Base-by-base conservation (phyloP, 2,329 filamentous ascomycete species). In the Penicillium sp. region DNA sequence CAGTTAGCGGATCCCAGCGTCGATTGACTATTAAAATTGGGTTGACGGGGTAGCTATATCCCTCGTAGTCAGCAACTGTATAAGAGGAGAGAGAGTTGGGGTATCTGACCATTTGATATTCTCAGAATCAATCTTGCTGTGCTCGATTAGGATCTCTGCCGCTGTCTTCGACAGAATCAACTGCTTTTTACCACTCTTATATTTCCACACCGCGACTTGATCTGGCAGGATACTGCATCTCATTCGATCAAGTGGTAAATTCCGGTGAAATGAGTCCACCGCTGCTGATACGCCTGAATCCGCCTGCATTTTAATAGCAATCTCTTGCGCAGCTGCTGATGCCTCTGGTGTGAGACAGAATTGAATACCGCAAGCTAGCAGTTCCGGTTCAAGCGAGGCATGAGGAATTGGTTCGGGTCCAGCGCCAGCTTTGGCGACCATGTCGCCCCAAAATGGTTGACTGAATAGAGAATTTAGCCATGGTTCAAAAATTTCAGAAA, bases 381-480 rank as follows among this genome's bases (percentile, higher is more conserved):
- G 77, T 9, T 76, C 66, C 3, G 73, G 67, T 1, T 72, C 78
- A n/a, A 83, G 69, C 14, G 71, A 61, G 43, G 76, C 75, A 57
- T 78, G 71, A 0, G 78, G 76, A 13, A 83, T 77, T 0, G 80
- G 80, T 5, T 67, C 60, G 2, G 81, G 77, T 0, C 81, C 81
- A 23, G 80, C 81, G 4, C 79, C 78, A 1, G 79, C 75, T 47
- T 68, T 67, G 7, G 78, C 77, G 2, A 83, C 73, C 77, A 82
- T 81, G 14, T 75, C 65, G 7, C 80, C 81, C 81, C 81, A 84
- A 62, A 84, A 83, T 1, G 77, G 78, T 60, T 83, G 81, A 58
- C 67, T 70, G 23, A 9, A 16, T 11, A 6, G 24, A 28, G 36
- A 9, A 8, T 8, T 43, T 43, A 43, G 37, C 21, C 5, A 21